A percentile compares a stretch with the other conserved stretches of the same genome.
These are phyloP conservation scores for Nemania serpens DNA, from an alignment of 2,329 filamentous ascomycete species.

Conservation along the genomic window DNA sequence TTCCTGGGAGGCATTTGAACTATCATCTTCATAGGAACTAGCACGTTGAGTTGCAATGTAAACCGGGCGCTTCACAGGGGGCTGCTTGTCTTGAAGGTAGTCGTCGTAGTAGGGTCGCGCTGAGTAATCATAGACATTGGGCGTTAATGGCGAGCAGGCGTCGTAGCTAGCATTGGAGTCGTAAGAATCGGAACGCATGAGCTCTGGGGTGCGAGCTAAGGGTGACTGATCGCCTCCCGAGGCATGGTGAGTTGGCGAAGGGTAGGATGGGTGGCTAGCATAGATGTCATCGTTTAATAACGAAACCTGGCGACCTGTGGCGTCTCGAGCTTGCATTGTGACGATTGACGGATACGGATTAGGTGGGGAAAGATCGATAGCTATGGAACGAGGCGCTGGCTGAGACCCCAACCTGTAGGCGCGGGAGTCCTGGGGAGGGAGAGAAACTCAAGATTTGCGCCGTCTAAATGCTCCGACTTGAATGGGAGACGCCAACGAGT, in stretches of 20 bases:
- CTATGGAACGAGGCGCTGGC: neutral
- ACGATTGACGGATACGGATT: neutral
- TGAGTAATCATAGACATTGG: conserved; percentile 52
- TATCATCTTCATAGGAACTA: conserved; percentile 58
- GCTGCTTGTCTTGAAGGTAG: conserved; percentile 39
- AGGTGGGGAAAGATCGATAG: neutral
- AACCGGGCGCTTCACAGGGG: conserved; percentile 47
- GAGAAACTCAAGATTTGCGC: conserved; percentile 3
- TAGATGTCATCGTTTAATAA: conserved; percentile 61
- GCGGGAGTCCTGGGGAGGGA: neutral
- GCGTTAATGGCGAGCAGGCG: conserved; percentile 60
- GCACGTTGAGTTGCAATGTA: conserved; percentile 52
- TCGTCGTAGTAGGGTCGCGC: conserved; percentile 46
- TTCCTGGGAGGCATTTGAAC: conserved; percentile 50
- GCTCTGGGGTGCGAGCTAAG: conserved; percentile 58
- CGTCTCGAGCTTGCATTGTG: conserved; percentile 60
- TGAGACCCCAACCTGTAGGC: conserved; percentile 2
- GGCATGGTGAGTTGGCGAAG: conserved; percentile 45
- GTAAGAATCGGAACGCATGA: conserved; percentile 65
- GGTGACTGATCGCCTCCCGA: conserved; percentile 48
- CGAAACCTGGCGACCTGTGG: conserved; percentile 62
- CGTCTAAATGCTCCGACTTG: conserved; percentile 4
- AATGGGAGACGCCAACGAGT: conserved; percentile 10
- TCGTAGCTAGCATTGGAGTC: conserved; percentile 63
- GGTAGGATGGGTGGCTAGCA: conserved; percentile 43